phyloP scores from a whole-genome alignment of 331 rosid species.

The Erythrophleum ivorense region DNA sequence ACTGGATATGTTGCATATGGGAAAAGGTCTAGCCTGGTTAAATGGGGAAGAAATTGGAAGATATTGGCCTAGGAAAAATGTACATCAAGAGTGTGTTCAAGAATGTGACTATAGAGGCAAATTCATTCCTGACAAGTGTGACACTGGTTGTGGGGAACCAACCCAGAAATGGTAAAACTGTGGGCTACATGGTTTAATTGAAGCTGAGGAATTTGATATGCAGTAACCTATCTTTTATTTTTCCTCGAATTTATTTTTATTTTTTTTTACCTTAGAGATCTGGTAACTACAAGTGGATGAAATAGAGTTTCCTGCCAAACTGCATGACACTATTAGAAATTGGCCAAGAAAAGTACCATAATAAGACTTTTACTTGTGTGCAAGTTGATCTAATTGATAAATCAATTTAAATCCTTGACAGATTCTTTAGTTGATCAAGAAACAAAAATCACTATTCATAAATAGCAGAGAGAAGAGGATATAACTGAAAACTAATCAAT shows the following conservation, averaged over 20 bases:
- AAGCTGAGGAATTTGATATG: conserved; percentile 31
- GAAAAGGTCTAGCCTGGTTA: conserved; percentile 98
- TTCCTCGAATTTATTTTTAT: not conserved
- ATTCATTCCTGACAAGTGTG: conserved; percentile 83
- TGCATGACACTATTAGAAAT: conserved; percentile 15
- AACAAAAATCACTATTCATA: not conserved
- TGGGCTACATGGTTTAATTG: conserved; percentile 2
- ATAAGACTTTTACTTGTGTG: not conserved
- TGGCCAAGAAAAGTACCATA: conserved; percentile 14
- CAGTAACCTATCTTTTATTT: not conserved
- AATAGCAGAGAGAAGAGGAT: not conserved
- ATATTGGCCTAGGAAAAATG: conserved; percentile 84
- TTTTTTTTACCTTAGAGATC: not conserved
- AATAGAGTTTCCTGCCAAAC: conserved; percentile 23
- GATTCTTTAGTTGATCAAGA: conserved; percentile 7
- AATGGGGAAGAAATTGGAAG: conserved; percentile 99
- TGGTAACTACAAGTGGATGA: conserved; percentile 22
- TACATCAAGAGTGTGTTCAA: conserved; percentile 66
- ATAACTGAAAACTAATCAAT: not conserved
- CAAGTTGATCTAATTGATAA: conserved; percentile 3
- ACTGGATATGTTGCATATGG: conserved; percentile 91
- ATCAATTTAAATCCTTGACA: conserved; percentile 9
- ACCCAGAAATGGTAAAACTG: conserved; percentile 81
- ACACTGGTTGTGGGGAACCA: conserved; percentile 91
- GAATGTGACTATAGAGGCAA: conserved; percentile 90